Evolutionary conservation across 176 grass and related monocot genomes (phyloP).

Genomic region (Carex pumila): DNA sequence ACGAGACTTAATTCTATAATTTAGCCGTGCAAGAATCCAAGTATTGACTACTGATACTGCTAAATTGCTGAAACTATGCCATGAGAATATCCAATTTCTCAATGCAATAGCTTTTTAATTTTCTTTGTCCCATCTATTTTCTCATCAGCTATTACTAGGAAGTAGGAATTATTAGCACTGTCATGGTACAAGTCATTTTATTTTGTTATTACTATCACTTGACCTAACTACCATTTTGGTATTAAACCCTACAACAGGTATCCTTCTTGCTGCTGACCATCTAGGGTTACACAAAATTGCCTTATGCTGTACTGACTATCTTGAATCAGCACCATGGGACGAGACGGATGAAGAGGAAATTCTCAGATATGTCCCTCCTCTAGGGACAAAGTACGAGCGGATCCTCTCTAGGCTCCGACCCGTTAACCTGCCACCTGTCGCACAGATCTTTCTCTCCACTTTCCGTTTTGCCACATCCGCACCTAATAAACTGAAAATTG

Average conservation of each 20-base stretch:
- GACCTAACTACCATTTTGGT: neutral
- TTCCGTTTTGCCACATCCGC: slow-evolving; percentile 57
- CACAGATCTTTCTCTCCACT: slow-evolving; percentile 53
- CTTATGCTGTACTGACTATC: slow-evolving; percentile 50
- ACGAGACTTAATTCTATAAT: neutral
- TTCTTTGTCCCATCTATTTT: neutral
- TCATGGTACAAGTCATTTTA: neutral
- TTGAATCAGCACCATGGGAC: slow-evolving; percentile 86
- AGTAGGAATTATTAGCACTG: neutral
- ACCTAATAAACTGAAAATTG: slow-evolving; percentile 20
- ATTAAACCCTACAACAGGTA: neutral
- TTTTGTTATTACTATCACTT: neutral
- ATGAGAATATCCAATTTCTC: neutral
- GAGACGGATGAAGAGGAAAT: slow-evolving; percentile 89
- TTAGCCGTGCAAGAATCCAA: neutral
- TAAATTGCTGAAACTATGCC: neutral
- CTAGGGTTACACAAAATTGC: slow-evolving; percentile 43
- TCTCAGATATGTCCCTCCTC: slow-evolving; percentile 35
- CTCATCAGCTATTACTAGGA: neutral
- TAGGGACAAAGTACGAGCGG: slow-evolving; percentile 38
- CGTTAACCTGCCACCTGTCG: slow-evolving; percentile 32
- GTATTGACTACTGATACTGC: neutral
- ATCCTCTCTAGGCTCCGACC: slow-evolving; percentile 69
- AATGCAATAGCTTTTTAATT: neutral
- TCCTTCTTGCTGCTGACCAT: slow-evolving; percentile 49